phyloP scores from a whole-genome alignment of 1,284 basidiomycete genomes.

The Moniliophthora roreri region DNA sequence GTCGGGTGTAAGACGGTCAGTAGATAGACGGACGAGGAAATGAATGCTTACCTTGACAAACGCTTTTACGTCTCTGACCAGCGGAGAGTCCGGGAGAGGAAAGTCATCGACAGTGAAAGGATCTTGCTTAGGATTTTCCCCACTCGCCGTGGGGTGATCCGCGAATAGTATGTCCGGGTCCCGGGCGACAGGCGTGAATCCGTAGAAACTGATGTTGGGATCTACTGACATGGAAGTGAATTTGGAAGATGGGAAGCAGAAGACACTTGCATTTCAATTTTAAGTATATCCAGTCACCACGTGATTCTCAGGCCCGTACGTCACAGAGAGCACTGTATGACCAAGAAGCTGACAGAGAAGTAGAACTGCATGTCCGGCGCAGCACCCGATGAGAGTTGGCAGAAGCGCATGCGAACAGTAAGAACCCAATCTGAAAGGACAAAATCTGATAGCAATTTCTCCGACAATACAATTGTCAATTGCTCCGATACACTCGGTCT shows the following conservation, averaged over 20 bases:
- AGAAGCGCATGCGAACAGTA: no score
- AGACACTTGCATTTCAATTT: neutral
- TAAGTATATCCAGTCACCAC: neutral
- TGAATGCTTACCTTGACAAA: slow-evolving; percentile 38
- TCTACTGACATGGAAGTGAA: slow-evolving; percentile 11
- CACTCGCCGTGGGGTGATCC: slow-evolving; percentile 46
- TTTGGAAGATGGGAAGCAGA: neutral
- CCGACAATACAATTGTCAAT: no score
- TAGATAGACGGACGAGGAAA: neutral
- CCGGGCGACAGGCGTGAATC: slow-evolving; percentile 48
- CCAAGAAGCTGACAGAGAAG: no score
- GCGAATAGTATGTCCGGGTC: slow-evolving; percentile 51
- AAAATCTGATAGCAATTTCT: no score
- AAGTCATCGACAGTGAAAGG: slow-evolving; percentile 40
- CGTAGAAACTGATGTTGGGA: slow-evolving; percentile 38
- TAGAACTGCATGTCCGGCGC: no score
- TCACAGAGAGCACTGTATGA: no score
- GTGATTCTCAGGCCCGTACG: neutral
- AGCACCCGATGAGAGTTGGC: no score
- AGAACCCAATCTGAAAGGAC: no score
- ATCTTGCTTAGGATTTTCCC: slow-evolving; percentile 46
- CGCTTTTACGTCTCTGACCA: slow-evolving; percentile 39
- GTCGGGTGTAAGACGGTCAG: neutral
- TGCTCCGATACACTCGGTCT: no score
- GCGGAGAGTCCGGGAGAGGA: slow-evolving; percentile 41